Evolutionary conservation across 2,329 filamentous ascomycete species (phyloP).

Genomic region (Alternaria burnsii): DNA sequence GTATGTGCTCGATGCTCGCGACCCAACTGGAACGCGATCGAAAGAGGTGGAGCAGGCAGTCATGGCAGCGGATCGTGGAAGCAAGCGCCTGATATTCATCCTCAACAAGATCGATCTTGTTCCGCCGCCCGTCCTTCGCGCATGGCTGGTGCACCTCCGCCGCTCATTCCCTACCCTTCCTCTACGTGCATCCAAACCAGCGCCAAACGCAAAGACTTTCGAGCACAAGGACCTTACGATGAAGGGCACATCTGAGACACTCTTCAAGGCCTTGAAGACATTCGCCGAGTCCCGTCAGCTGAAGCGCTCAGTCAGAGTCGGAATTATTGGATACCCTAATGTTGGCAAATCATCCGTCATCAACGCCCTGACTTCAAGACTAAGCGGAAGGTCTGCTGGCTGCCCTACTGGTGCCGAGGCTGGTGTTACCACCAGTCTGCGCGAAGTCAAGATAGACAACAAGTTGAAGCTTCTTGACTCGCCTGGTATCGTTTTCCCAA

Average conservation of each 20-base stretch:
- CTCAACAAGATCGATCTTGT: slow-evolving; percentile 97
- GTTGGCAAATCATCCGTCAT: slow-evolving; percentile 97
- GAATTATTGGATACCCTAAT: slow-evolving; percentile 94
- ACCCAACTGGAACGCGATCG: slow-evolving; percentile 89
- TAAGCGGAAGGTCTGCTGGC: slow-evolving; percentile 73
- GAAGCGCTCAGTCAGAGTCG: slow-evolving; percentile 88
- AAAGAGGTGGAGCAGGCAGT: slow-evolving; percentile 89
- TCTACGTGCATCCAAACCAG: slow-evolving; percentile 81
- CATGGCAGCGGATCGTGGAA: slow-evolving; percentile 83
- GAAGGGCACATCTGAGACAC: slow-evolving; percentile 81
- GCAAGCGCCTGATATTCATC: slow-evolving; percentile 88
- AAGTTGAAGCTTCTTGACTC: slow-evolving; percentile 94
- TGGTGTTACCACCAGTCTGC: slow-evolving; percentile 87
- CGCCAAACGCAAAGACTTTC: slow-evolving; percentile 87
- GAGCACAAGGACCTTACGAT: slow-evolving; percentile 90
- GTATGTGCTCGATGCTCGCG: slow-evolving; percentile 91
- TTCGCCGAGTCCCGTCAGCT: slow-evolving; percentile 84
- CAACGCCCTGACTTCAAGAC: slow-evolving; percentile 83
- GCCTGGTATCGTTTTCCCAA: slow-evolving; percentile 92
- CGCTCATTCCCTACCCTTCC: slow-evolving; percentile 92
- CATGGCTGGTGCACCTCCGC: slow-evolving; percentile 84
- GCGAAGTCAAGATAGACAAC: slow-evolving; percentile 92
- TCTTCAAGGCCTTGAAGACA: slow-evolving; percentile 90
- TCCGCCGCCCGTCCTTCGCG: slow-evolving; percentile 80
- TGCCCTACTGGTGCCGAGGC: slow-evolving; percentile 92